A percentile compares a stretch with the other conserved stretches of the same genome.
Evolutionary conservation across 768 basidiomycete species (phyloP).

Genomic region (Collybia sordida): DNA sequence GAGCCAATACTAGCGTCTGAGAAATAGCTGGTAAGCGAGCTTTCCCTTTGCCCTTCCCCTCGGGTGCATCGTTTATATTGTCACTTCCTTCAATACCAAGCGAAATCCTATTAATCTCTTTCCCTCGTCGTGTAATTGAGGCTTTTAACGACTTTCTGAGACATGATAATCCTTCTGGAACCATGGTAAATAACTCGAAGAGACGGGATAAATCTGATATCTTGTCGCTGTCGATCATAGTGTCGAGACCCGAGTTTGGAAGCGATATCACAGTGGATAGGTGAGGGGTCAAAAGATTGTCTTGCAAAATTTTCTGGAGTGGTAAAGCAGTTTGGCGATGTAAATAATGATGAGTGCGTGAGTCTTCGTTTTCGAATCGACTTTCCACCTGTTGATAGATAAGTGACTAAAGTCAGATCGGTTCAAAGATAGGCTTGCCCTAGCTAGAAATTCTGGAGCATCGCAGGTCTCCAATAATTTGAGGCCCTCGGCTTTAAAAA

Average conservation of each 20-base stretch:
- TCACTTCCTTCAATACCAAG: conserved; percentile 36
- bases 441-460: conserved; percentile 76
- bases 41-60: conserved; percentile 47
- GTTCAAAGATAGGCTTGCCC: conserved; percentile 47
- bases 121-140: conserved; percentile 73
- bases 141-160: conserved; percentile 69
- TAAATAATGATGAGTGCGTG: conserved; percentile 84
- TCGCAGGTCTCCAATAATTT: conserved; percentile 72
- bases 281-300: conserved; percentile 76
- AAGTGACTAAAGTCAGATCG: conserved; percentile 8
- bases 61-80: conserved; percentile 34
- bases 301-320: conserved; percentile 74
- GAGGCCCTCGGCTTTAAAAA: conserved; percentile 77
- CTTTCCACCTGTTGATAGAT: conserved; percentile 61
- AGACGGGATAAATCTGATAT: conserved; percentile 74
- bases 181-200: conserved; percentile 70
- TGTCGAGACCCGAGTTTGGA: conserved; percentile 81
- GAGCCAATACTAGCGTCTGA: conserved; percentile 59
- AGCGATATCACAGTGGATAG: conserved; percentile 73
- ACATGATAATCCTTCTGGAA: conserved; percentile 62
- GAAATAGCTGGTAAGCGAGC: conserved; percentile 37
- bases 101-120: conserved; percentile 74
- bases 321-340: conserved; percentile 68
- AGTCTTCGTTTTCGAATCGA: conserved; percentile 81
- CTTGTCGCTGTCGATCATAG: conserved; percentile 83